Evolutionary conservation across 441 rosid species (phyloP).

Genomic region (Pelargonium australe): DNA sequence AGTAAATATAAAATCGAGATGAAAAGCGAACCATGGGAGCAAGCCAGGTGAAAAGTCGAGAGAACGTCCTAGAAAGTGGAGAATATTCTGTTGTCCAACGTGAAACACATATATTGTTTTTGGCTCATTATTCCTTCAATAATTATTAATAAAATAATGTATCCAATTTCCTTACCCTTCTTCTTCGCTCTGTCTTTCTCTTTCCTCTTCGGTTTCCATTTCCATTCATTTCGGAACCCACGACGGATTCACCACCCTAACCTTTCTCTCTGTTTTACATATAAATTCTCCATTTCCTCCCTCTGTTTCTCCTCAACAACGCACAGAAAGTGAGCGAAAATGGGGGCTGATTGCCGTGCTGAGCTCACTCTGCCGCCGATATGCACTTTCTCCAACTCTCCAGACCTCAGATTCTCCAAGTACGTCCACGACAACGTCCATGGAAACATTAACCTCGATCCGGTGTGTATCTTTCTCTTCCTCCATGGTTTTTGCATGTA

Average conservation of each 20-base stretch:
- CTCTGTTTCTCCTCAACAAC: background rate
- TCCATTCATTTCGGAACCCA: slow-evolving; percentile 2
- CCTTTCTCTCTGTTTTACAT: background rate
- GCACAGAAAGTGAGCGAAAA: background rate
- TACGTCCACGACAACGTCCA: slow-evolving; percentile 83
- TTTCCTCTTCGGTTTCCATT: background rate
- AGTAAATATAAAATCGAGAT: too few relatives aligned
- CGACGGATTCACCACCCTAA: too few relatives aligned
- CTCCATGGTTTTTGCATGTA: background rate
- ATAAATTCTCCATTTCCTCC: background rate
- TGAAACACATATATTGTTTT: too few relatives aligned
- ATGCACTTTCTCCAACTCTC: background rate
- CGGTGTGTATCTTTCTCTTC: slow-evolving; percentile 27
- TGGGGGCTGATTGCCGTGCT: background rate
- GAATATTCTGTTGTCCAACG: too few relatives aligned
- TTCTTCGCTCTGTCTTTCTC: background rate
- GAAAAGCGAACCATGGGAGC: too few relatives aligned
- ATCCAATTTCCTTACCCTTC: too few relatives aligned
- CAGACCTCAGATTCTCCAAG: slow-evolving; percentile 26
- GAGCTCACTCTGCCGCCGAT: slow-evolving; percentile 5
- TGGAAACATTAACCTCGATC: slow-evolving; percentile 73
- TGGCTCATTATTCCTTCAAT: too few relatives aligned
- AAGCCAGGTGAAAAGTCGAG: too few relatives aligned
- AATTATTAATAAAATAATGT: too few relatives aligned
- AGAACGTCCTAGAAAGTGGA: too few relatives aligned